Evolutionary conservation across 2,329 filamentous ascomycete genomes (phyloP).

Genomic region (Sclerotinia trifoliorum): DNA sequence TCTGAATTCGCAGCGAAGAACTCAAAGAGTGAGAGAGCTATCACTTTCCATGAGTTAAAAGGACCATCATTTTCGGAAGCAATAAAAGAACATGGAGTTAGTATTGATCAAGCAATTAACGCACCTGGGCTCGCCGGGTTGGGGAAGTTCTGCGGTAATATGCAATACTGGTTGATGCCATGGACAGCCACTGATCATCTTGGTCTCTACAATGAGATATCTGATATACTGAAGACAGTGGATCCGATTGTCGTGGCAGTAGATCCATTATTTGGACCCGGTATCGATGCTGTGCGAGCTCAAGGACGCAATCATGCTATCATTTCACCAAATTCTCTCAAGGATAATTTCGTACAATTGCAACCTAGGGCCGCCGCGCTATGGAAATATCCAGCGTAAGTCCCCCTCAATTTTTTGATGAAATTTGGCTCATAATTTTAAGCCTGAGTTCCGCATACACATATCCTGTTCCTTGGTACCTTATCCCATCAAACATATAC

Average conservation of each 20-base stretch:
- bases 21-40: not conserved
- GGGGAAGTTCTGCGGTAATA: constrained; percentile 25
- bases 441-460: constrained; percentile 42
- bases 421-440: not conserved
- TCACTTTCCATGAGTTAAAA: constrained; percentile 14
- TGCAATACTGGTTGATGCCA: constrained; percentile 35
- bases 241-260: constrained; percentile 44
- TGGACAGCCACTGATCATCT: constrained; percentile 45
- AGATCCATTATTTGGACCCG: constrained; percentile 46
- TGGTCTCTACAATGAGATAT: constrained; percentile 42
- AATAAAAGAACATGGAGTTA: not conserved
- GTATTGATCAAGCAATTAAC: not conserved
- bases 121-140: not conserved
- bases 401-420: not conserved
- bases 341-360: constrained; percentile 42
- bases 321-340: constrained; percentile 43
- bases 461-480: constrained; percentile 47
- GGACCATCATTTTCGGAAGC: not conserved
- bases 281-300: constrained; percentile 44
- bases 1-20: constrained; percentile 20
- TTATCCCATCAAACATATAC: constrained; percentile 45
- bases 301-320: constrained; percentile 40
- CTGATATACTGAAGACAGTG: constrained; percentile 42
- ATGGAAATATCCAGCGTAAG: constrained; percentile 44
- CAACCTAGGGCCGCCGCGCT: constrained; percentile 42